Evolutionary conservation across 108 stramenopile genomes (phyloP), one percentile per base, ranked within the genome.

Genomic region (Epipyxis sp.): DNA sequence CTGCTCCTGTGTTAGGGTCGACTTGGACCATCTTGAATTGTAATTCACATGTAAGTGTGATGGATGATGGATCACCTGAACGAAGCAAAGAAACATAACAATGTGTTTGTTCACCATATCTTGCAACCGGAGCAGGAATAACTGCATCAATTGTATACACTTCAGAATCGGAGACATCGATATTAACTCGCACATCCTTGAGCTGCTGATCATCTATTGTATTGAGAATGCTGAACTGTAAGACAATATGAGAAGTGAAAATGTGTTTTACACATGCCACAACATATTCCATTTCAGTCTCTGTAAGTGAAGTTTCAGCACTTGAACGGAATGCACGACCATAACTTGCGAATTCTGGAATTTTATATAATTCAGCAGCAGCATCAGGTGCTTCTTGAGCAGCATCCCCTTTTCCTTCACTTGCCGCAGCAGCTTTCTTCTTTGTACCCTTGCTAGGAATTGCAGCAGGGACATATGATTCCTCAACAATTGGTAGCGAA

Each of bases 171-270:
- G 40, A 44, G n/a, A 44, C 59, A 62, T 95, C 93, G 42, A 95
- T 77, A 32, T 87, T 54, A 2, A 95, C 93, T 25, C 88, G 88
- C 32, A 92, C 92, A 78, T 94, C 86, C 54, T 89, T 86, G 27
- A 94, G 83, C 3, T 90, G 85, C 87, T 95, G 94, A 40, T 93
- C 90, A 40, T 92, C 92, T 59, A 98, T 90, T 0, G 97, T 98
- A 83, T 98, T 98, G 69, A 90, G 88, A 41, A 98, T 90, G 20
- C 78, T 76, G 77, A 98, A 98, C 76, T 98, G 92, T 0, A 98
- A 83, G 1, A 98, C 93, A 0, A 98, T 88, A 45, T 87, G 76
- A 39, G 83, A 85, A 29, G 59, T 69, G 76, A 96, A 92, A 59
- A 98, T 90, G 80, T 98, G 97, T 81, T 95, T 96, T 77, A 86